These are phyloP conservation scores for Orbilia brochopaga DNA, from an alignment of 2,329 filamentous ascomycete species.

Conservation along the genomic window DNA sequence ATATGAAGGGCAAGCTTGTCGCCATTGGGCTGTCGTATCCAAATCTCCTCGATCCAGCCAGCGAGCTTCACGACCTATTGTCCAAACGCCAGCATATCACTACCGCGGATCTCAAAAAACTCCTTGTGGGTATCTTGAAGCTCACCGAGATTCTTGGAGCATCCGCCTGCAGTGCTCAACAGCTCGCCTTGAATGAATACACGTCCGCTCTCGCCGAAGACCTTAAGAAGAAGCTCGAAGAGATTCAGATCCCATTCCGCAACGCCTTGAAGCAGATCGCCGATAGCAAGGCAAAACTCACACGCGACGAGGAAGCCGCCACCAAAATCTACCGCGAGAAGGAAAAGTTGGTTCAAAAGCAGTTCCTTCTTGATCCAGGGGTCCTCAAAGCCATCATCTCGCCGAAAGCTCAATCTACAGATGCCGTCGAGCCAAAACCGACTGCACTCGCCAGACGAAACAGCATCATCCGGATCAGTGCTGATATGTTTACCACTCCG, in stretches of 20 bases:
- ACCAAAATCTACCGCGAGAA: conserved; percentile 17
- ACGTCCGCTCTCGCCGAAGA: conserved; percentile 18
- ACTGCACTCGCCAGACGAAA: not conserved
- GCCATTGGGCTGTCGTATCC: conserved; percentile 9
- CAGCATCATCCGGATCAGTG: not conserved
- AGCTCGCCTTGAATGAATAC: conserved; percentile 16
- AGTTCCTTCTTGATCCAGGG: conserved; percentile 24
- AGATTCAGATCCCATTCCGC: conserved; percentile 28
- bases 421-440: not conserved
- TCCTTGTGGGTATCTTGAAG: conserved; percentile 4
- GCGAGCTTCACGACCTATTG: conserved; percentile 29
- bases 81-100: conserved; percentile 16
- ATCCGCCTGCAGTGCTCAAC: conserved; percentile 11
- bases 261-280: conserved; percentile 14
- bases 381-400: conserved; percentile 11
- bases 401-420: not conserved
- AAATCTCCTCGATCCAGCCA: conserved; percentile 16
- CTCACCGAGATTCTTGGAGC: conserved; percentile 26
- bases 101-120: conserved; percentile 12
- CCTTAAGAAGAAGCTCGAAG: conserved; percentile 33
- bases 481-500: not conserved
- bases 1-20: not conserved
- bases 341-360: conserved; percentile 16
- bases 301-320: conserved; percentile 13
- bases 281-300: conserved; percentile 14